These are phyloP conservation scores for Schizosaccharomyces cryophilus DNA, from an alignment of 805 yeast species.

Conservation along the genomic window DNA sequence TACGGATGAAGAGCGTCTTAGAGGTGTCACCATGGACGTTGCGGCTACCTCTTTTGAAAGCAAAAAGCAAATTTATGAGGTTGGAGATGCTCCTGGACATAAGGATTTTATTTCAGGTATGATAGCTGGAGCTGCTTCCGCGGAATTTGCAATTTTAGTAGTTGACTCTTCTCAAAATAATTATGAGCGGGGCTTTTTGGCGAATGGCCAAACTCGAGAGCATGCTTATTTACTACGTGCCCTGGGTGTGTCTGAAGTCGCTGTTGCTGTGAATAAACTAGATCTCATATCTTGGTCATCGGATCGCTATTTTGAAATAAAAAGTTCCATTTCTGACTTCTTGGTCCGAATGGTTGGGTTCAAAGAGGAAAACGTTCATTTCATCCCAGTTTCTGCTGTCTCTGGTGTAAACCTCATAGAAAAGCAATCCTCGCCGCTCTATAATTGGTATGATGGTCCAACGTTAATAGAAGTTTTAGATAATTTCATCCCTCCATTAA, in stretches of 20 bases:
- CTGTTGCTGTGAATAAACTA: conserved; percentile 47
- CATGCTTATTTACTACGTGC: conserved; percentile 45
- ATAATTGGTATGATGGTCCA: conserved; percentile 24
- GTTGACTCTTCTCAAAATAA: conserved; percentile 43
- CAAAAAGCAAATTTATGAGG: conserved; percentile 27
- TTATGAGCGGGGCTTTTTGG: conserved; percentile 42
- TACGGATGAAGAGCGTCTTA: conserved; percentile 42
- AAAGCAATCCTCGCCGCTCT: conserved; percentile 12
- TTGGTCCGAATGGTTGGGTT: conserved; percentile 31
- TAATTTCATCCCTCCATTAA: conserved; percentile 9
- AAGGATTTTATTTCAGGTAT: conserved; percentile 62
- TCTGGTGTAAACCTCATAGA: conserved; percentile 41
- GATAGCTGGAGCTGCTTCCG: conserved; percentile 64
- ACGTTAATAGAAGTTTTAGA: conserved; percentile 19
- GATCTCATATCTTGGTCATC: conserved; percentile 36
- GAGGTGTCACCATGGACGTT: conserved; percentile 57
- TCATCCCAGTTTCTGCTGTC: conserved; percentile 47
- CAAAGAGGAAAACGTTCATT: conserved; percentile 17
- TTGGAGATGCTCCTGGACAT: conserved; percentile 73
- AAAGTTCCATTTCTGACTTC: conserved; percentile 24
- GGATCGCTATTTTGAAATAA: conserved; percentile 27
- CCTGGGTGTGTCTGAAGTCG: conserved; percentile 35
- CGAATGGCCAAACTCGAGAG: conserved; percentile 57
- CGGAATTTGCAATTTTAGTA: conserved; percentile 49
- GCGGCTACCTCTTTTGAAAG: conserved; percentile 47